Evolutionary conservation across 257 asterid species (phyloP).

Genomic region (Verbascum thapsus): DNA sequence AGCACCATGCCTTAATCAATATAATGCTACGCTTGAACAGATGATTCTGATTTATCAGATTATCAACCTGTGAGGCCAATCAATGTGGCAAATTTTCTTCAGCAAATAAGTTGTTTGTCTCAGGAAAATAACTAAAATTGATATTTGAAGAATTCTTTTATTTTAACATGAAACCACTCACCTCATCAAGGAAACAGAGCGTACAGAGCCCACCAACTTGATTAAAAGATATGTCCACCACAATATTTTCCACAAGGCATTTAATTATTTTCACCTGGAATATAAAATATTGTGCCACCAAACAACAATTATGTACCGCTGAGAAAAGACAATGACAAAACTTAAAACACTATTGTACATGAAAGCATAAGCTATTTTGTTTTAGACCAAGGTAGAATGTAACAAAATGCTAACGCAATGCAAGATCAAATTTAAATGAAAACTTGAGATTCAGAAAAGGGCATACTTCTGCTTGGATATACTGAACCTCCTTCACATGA

Average conservation of each 20-base stretch:
- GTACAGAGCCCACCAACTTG: slow-evolving; percentile 95
- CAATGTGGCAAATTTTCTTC: slow-evolving; percentile 13
- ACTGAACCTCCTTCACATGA: slow-evolving; percentile 91
- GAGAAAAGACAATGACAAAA: not conserved
- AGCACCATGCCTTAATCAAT: slow-evolving; percentile 97
- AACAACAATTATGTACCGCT: slow-evolving; percentile 12
- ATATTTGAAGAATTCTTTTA: slow-evolving; percentile 8
- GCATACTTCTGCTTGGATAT: slow-evolving; percentile 87
- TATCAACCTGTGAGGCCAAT: slow-evolving; percentile 64
- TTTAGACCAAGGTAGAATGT: slow-evolving; percentile 2
- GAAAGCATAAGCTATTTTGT: slow-evolving; percentile 9
- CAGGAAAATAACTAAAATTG: slow-evolving; percentile 4
- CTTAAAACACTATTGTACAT: slow-evolving; percentile 20
- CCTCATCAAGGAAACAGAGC: slow-evolving; percentile 94
- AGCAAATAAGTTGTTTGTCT: slow-evolving; percentile 23
- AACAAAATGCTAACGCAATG: slow-evolving; percentile 1
- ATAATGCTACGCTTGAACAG: slow-evolving; percentile 93
- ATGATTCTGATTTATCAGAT: slow-evolving; percentile 75
- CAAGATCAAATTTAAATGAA: not conserved
- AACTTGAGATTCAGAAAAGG: slow-evolving; percentile 13
- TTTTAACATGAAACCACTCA: slow-evolving; percentile 34
- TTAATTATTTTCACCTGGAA: slow-evolving; percentile 83
- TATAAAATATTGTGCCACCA: slow-evolving; percentile 24
- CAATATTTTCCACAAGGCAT: slow-evolving; percentile 92
- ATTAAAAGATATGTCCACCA: slow-evolving; percentile 92